Conservation (phyloP, 2,329 filamentous ascomycete genomes). For the Dendrostoma leiphaemia region DNA sequence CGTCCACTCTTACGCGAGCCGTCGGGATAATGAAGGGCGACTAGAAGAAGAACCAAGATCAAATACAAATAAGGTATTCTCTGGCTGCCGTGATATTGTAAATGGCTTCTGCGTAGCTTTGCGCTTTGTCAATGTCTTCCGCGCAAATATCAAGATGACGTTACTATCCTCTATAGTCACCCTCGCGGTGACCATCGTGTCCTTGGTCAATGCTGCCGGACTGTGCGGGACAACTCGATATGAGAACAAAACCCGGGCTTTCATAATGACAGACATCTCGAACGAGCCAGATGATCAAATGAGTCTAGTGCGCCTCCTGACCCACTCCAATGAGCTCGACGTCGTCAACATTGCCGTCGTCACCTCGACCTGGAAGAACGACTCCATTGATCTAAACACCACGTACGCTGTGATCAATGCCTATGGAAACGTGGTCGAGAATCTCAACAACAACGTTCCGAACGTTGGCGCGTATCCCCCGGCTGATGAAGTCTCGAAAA, state of each 20-base stretch:
- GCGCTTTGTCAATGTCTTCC: background rate
- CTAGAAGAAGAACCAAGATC: background rate
- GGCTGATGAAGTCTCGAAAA: conserved; percentile 31
- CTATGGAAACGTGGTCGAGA: conserved; percentile 42
- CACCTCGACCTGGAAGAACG: conserved; percentile 44
- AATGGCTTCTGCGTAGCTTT: background rate
- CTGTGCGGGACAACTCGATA: background rate
- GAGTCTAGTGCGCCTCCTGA: conserved; percentile 41
- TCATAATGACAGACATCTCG: conserved; percentile 32
- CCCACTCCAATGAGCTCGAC: conserved; percentile 46
- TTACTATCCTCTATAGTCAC: background rate
- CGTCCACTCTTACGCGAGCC: background rate
- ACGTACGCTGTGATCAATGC: conserved; percentile 43
- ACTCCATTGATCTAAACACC: conserved; percentile 37
- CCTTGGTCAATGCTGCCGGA: background rate
- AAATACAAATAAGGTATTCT: background rate
- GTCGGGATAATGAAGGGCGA: background rate
- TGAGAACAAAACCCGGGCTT: background rate
- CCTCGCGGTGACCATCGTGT: background rate
- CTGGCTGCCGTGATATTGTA: background rate
- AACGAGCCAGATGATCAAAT: conserved; percentile 46
- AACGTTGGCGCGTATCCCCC: conserved; percentile 38
- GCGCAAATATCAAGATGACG: background rate
- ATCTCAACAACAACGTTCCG: conserved; percentile 47
- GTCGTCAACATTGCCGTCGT: conserved; percentile 43